Evolutionary conservation across 2,329 filamentous ascomycete species (phyloP), one percentile per base, ranked within the genome.

Genomic region (Nemania diffusa): DNA sequence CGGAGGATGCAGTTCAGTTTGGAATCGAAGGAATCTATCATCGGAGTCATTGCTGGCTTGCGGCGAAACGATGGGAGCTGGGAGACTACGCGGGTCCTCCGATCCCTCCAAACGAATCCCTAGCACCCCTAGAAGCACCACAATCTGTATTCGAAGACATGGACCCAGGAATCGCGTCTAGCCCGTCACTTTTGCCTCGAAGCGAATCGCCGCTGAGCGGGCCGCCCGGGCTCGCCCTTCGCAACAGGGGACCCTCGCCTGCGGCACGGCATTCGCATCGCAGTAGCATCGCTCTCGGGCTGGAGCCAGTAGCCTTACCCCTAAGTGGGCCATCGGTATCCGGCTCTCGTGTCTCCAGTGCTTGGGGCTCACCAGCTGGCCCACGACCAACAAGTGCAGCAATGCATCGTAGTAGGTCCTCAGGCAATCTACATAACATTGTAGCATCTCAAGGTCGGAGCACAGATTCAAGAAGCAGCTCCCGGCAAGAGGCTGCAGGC

Each of bases 1-100:
- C 86, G 1, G 81, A 86, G 61, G 87, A 89, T 73, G 84, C 87
- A 5, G 84, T 89, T 69, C 82, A 88, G 75, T 78, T 78, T 48
- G 75, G 77, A 26, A 74, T 78, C 46, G 77, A 79, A 65, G 77
- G 75, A 7, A 77, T 78, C 40, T 79, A 78, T 62, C 76, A 79
- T 59, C 70, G 77, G 22, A 78, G 77, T 57, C 77, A 79, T 70
- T 79, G 77, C 64, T 79, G 77, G 77, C 60, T 77, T 13, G 76
- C 75, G 24, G 77, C 76, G 6, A 78, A 78, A 57, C 71, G 73
- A 50, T 79, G 77, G 77, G 77, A 78, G 64, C 63, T 75, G 42
- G 73, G 74, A 46, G 71, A 75, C 20, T 70, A 66, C n/a, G 64
- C 67, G 7, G 65, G 46, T 13, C 67, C 69, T 42, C 66, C 72